A percentile compares a stretch with the other conserved stretches of the same genome.
Conservation (phyloP, 371 early-diverging fungal genomes). For the Globomyces sp. region DNA sequence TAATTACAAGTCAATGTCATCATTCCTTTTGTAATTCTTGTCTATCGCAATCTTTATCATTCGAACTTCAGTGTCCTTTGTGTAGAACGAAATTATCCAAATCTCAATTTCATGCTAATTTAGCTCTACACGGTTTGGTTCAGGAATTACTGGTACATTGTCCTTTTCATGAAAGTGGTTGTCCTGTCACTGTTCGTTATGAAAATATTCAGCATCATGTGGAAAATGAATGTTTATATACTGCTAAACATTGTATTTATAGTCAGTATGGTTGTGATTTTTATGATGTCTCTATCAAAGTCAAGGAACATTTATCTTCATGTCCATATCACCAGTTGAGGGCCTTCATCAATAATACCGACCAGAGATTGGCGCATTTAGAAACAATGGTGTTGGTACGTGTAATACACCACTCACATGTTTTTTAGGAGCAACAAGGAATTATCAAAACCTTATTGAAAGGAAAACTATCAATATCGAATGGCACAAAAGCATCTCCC, state of each 20-base stretch:
- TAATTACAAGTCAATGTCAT: constrained; percentile 60
- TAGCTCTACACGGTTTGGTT: constrained; percentile 55
- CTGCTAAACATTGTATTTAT: constrained; percentile 45
- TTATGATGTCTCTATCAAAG: constrained; percentile 41
- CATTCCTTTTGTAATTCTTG: constrained; percentile 62
- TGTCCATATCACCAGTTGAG: constrained; percentile 58
- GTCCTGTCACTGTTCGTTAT: constrained; percentile 44
- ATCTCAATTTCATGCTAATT: constrained; percentile 60
- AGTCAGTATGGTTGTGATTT: constrained; percentile 52
- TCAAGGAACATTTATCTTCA: constrained; percentile 43
- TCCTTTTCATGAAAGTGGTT: constrained; percentile 51
- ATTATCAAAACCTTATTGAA: background rate
- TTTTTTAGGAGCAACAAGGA: constrained; percentile 25
- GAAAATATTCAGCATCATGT: constrained; percentile 51
- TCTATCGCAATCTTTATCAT: constrained; percentile 41
- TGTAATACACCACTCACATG: background rate
- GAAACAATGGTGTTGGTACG: constrained; percentile 35
- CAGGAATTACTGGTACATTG: constrained; percentile 59
- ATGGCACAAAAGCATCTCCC: too few relatives aligned
- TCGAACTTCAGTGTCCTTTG: constrained; percentile 60
- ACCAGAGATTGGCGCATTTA: constrained; percentile 42
- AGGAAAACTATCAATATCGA: background rate
- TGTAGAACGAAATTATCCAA: constrained; percentile 39
- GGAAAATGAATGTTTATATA: constrained; percentile 43
- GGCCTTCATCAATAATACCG: constrained; percentile 48